Base-by-base conservation (phyloP, 1,139 yeast species). In the Protomyces arabidopsidicola region DNA sequence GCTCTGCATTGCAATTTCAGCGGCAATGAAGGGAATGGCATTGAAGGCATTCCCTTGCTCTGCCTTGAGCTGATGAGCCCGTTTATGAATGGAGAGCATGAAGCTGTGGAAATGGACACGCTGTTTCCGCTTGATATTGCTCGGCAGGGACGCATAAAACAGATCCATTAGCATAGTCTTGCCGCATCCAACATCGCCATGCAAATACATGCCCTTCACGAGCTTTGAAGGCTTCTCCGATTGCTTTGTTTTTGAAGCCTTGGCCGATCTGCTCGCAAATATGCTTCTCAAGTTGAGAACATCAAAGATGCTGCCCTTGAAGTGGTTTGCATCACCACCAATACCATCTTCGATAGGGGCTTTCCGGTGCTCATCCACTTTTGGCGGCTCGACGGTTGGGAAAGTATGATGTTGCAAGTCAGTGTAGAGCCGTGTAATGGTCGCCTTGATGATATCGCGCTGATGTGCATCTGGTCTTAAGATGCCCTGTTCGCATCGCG, bases 101-200 rank as follows among this genome's bases (percentile, higher is more conserved):
- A 93, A 93, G 69, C 90, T 96, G 75, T 93, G 98, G 80, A 93
- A 93, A 76, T 93, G 98, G 57, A 91, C 79, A 68, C 98, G 79
- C 70, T 79, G 82, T 71, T 90, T 90, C 12, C 63, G 53, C 31
- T 65, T 55, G 20, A 69, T 64, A 72, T 87, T 90, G 0, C 74
- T 62, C 0, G 98, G 97, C 16, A 93, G 81, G 0, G 97, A 89
- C 14, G 65, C 64, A 75, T 90, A 93, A 71, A 93, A 93, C 70
- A 93, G 79, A 75, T 93, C 98, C 98, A 93, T 91, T 68, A 93
- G 79, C 97, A 93, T 93, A 3, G 98, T 93, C 73, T 93, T 93
- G 9, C 98, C 98, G 75, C 98, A 90, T 2, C 98, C 98, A 53
- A 93, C 98, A 74, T 93, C 98, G 20, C 98, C 98, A 74, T 89